Evolutionary conservation across 2,329 filamentous ascomycete species (phyloP).

Genomic region (Beauveria rudraprayagi): DNA sequence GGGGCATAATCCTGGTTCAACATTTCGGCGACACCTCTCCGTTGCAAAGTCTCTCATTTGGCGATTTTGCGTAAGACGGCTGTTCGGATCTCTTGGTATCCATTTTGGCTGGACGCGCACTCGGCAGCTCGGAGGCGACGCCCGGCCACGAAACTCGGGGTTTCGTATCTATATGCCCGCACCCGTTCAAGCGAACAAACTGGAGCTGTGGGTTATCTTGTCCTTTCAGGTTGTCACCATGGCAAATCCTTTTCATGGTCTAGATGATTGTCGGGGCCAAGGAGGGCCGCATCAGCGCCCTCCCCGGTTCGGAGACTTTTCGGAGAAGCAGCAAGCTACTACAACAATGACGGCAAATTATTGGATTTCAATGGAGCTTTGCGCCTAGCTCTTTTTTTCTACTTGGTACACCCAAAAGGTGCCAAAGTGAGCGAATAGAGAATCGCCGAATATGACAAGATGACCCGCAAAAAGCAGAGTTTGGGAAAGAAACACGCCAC

Average conservation of each 20-base stretch:
- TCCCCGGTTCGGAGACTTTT: constrained; percentile 3
- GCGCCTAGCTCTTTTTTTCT: no score
- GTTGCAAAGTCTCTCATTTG: not conserved
- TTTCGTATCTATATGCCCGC: constrained; percentile 1
- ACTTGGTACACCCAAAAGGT: not conserved
- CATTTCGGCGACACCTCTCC: no score
- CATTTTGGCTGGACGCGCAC: not conserved
- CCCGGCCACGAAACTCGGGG: not conserved
- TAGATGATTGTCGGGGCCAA: not conserved
- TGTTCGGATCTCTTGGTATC: no score
- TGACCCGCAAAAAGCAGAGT: not conserved
- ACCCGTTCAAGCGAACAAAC: not conserved
- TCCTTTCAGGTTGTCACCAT: not conserved
- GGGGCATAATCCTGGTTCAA: no score
- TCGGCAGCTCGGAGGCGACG: not conserved
- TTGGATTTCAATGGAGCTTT: not conserved
- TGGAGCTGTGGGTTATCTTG: not conserved
- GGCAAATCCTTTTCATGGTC: not conserved
- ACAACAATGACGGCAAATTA: not conserved
- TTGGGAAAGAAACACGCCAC: not conserved
- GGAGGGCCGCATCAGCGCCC: not conserved
- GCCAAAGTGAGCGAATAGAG: not conserved
- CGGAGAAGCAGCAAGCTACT: not conserved
- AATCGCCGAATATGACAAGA: not conserved
- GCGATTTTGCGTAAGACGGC: no score